Evolutionary conservation across 1,139 yeast genomes (phyloP).

Genomic region (Candida pseudoviswanathii): DNA sequence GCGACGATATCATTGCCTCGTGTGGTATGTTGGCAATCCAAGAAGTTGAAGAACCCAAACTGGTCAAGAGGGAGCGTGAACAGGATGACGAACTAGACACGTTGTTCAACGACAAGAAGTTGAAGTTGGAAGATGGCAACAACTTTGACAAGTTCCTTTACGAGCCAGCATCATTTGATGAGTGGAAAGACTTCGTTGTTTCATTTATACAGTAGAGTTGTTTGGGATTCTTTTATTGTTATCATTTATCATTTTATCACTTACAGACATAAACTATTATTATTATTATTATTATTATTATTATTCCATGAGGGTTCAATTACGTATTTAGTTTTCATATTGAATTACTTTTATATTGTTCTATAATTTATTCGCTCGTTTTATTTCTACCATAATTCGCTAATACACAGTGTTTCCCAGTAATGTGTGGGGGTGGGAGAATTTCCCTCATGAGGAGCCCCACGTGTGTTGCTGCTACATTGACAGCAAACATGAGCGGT

Average conservation of each 20-base stretch:
- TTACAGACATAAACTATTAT: neutral
- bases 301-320: neutral
- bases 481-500: no score
- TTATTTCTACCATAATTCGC: neutral
- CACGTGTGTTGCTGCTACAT: no score
- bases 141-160: conserved; percentile 27
- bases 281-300: neutral
- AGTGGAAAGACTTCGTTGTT: conserved; percentile 35
- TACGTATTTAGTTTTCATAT: neutral
- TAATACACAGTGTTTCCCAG: neutral
- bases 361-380: neutral
- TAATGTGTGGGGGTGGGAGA: neutral
- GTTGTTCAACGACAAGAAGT: conserved; percentile 40
- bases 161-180: conserved; percentile 41
- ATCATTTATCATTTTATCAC: neutral
- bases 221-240: neutral
- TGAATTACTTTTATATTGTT: neutral
- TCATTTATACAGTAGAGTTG: conserved; percentile 11
- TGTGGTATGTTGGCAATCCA: conserved; percentile 20
- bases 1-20: conserved; percentile 31
- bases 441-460: no score
- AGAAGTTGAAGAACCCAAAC: conserved; percentile 4
- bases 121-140: conserved; percentile 22
- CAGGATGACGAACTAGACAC: conserved; percentile 40
- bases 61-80: conserved; percentile 28